Conservation (phyloP, 2,329 filamentous ascomycete genomes). For the Huntiella savannae region DNA sequence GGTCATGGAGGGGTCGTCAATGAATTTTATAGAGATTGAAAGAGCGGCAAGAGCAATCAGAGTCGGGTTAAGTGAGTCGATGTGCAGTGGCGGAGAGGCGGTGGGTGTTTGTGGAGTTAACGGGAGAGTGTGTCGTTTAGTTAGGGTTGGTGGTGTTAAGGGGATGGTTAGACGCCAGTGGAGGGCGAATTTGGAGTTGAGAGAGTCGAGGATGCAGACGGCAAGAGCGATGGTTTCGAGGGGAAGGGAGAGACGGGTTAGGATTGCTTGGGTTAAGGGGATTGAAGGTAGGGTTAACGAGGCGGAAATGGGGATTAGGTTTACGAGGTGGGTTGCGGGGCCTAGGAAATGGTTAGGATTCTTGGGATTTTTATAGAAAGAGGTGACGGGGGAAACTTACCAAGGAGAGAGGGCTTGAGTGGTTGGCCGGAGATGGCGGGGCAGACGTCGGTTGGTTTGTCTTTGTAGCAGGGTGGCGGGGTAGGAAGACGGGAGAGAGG, state of each 20-base stretch:
- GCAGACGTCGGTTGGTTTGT: slow-evolving; percentile 20
- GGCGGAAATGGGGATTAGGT: slow-evolving; percentile 43
- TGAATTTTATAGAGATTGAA: slow-evolving; percentile 46
- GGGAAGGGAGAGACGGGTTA: slow-evolving; percentile 36
- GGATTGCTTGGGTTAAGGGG: slow-evolving; percentile 38
- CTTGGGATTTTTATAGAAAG: background rate
- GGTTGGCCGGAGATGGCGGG: slow-evolving; percentile 24
- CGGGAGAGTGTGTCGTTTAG: slow-evolving; percentile 31
- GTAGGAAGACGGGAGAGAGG: slow-evolving; percentile 50
- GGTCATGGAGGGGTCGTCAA: slow-evolving; percentile 36
- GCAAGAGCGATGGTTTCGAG: slow-evolving; percentile 44
- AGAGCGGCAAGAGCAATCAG: slow-evolving; percentile 43
- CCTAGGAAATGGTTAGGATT: slow-evolving; percentile 22
- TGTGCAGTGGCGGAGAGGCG: slow-evolving; percentile 26
- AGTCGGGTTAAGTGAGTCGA: slow-evolving; percentile 42
- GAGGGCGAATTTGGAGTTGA: slow-evolving; percentile 42
- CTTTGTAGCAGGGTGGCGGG: slow-evolving; percentile 37
- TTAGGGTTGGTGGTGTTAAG: slow-evolving; percentile 18
- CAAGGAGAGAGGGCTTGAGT: slow-evolving; percentile 21
- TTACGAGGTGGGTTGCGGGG: slow-evolving; percentile 45
- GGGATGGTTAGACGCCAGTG: slow-evolving; percentile 43
- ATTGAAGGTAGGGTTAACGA: slow-evolving; percentile 40
- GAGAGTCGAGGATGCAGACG: slow-evolving; percentile 46
- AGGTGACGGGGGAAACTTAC: slow-evolving; percentile 16
- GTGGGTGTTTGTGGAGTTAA: slow-evolving; percentile 17